Percentiles rank a stretch among this genome's conserved stretches.
These are phyloP conservation scores for Coniferiporia sulphurascens DNA, from an alignment of 1,284 basidiomycete species.

Conservation along the genomic window DNA sequence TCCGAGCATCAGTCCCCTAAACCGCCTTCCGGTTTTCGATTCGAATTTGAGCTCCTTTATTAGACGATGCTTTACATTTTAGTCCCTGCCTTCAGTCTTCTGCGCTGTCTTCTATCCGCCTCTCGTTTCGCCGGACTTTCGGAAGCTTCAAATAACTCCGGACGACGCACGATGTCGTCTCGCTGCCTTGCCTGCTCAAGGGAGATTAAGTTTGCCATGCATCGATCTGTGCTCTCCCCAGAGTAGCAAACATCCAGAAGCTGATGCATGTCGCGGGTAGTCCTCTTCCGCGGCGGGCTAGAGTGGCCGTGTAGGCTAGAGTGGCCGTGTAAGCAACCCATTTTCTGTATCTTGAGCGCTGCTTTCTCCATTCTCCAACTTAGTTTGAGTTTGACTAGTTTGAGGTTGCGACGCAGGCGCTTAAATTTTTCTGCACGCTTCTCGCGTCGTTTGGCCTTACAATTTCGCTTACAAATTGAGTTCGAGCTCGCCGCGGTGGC, in stretches of 20 bases:
- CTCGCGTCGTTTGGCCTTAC: neutral
- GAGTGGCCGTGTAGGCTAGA: neutral
- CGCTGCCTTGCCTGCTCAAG: neutral
- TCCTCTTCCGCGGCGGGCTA: neutral
- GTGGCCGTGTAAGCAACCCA: neutral
- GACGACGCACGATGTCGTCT: neutral
- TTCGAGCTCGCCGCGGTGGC: neutral
- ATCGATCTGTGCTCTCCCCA: neutral
- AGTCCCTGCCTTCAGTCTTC: no score
- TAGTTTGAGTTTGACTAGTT: neutral
- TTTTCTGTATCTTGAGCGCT: neutral
- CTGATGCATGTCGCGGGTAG: neutral
- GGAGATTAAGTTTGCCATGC: neutral
- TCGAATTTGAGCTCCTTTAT: no score
- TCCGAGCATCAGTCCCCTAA: no score
- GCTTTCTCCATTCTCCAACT: neutral
- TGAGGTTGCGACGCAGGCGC: neutral
- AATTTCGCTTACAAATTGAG: neutral
- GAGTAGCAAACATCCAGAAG: neutral
- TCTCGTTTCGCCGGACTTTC: neutral
- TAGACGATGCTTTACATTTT: no score
- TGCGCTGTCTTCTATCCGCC: no score
- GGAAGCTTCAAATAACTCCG: neutral
- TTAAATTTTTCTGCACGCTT: neutral
- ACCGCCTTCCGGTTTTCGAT: no score